A percentile compares a stretch with the other conserved stretches of the same genome.
phyloP scores from a whole-genome alignment of 371 early-diverging fungal genomes.

The Syncephalis plumigaleata region DNA sequence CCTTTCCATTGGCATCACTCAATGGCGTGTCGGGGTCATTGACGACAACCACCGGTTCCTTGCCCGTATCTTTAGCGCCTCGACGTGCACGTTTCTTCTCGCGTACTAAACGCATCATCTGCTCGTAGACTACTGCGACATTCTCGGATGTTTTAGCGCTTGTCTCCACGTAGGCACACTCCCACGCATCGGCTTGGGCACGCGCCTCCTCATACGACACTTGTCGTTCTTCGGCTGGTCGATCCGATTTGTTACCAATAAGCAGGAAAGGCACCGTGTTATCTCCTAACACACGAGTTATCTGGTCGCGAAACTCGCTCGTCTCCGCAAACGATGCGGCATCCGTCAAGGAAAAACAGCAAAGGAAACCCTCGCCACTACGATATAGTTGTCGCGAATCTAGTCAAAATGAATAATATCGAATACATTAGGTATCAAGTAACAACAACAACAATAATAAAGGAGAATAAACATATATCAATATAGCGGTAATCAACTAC shows the following conservation, averaged over 20 bases:
- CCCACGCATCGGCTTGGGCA: slow-evolving; percentile 57
- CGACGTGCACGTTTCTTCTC: slow-evolving; percentile 7
- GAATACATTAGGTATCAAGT: not conserved
- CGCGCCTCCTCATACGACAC: slow-evolving; percentile 50
- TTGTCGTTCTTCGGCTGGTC: slow-evolving; percentile 41
- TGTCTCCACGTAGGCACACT: slow-evolving; percentile 68
- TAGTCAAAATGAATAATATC: too few species aligned
- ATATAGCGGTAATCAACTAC: not conserved
- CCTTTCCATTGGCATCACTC: too few species aligned
- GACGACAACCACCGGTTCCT: slow-evolving; percentile 12
- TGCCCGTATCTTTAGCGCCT: slow-evolving; percentile 40
- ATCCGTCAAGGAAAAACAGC: slow-evolving; percentile 73
- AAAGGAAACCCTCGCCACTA: slow-evolving; percentile 79
- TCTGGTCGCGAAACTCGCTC: slow-evolving; percentile 77
- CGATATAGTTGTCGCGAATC: slow-evolving; percentile 86
- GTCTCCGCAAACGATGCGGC: slow-evolving; percentile 65
- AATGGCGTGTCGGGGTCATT: too few species aligned
- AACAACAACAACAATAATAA: slow-evolving; percentile 1
- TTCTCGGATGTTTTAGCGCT: slow-evolving; percentile 76
- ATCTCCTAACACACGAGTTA: slow-evolving; percentile 71
- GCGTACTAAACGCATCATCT: slow-evolving; percentile 38
- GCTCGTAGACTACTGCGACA: slow-evolving; percentile 62
- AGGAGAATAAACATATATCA: not conserved
- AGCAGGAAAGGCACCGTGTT: slow-evolving; percentile 68
- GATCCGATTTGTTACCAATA: slow-evolving; percentile 78